Conservation (phyloP, 306 rosid genomes). For the Begonia loranthoides region DNA sequence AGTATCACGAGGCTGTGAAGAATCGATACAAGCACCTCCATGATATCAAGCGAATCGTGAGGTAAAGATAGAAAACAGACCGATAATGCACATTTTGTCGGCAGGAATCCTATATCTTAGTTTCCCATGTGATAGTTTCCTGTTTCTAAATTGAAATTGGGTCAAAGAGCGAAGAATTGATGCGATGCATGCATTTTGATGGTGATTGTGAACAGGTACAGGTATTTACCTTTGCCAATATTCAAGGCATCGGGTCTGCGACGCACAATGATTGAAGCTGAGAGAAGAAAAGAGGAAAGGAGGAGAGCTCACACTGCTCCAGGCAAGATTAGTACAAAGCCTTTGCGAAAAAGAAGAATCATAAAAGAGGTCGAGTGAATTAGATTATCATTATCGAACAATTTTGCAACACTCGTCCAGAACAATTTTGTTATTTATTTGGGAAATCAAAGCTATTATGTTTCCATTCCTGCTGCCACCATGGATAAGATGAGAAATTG, state of each 20-base stretch:
- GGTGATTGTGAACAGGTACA: slow-evolving; percentile 39
- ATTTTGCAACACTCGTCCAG: too few relatives aligned
- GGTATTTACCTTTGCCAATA: slow-evolving; percentile 66
- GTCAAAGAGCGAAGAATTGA: too few relatives aligned
- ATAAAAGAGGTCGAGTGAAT: slow-evolving; percentile 48
- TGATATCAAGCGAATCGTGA: slow-evolving; percentile 69
- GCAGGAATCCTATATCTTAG: neutral
- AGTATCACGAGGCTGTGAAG: slow-evolving; percentile 72
- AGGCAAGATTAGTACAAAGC: slow-evolving; percentile 42
- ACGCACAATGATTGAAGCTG: slow-evolving; percentile 47
- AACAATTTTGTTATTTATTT: too few relatives aligned
- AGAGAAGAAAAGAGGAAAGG: slow-evolving; percentile 50
- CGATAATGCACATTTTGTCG: neutral
- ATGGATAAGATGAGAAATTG: too few relatives aligned
- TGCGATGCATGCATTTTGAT: neutral
- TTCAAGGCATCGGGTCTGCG: slow-evolving; percentile 41
- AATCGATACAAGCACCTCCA: slow-evolving; percentile 77
- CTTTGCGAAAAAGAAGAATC: slow-evolving; percentile 51
- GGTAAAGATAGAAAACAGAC: slow-evolving; percentile 23
- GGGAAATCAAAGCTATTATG: too few relatives aligned
- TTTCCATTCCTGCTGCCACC: too few relatives aligned
- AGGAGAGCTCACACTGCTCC: slow-evolving; percentile 84
- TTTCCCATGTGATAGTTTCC: too few relatives aligned
- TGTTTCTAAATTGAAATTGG: too few relatives aligned
- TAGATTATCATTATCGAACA: neutral